phyloP scores from a whole-genome alignment of 257 asterid genomes.

The Forsythia suspensa region DNA sequence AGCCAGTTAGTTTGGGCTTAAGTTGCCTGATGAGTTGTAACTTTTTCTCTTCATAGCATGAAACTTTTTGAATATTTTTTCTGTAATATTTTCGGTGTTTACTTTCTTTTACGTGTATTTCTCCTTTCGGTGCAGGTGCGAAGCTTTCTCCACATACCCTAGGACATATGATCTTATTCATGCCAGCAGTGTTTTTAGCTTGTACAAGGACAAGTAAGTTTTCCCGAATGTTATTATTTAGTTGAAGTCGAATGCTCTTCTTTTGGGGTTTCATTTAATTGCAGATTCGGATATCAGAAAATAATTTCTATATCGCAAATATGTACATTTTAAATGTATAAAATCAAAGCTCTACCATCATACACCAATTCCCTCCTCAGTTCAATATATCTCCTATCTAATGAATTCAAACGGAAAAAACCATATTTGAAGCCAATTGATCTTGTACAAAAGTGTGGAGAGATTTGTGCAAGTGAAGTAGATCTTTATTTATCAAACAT shows the following conservation, averaged over 20 bases:
- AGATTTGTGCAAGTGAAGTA: too few relatives aligned
- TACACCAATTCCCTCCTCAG: too few relatives aligned
- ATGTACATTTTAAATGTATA: too few relatives aligned
- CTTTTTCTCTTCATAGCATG: neutral
- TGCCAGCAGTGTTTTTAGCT: conserved; percentile 38
- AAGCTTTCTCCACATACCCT: conserved; percentile 49
- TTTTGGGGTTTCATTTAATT: neutral
- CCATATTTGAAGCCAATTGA: too few relatives aligned
- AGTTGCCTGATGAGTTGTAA: neutral
- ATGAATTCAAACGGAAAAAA: too few relatives aligned
- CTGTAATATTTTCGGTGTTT: neutral
- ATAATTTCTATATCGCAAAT: too few relatives aligned
- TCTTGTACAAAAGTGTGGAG: too few relatives aligned
- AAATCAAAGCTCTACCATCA: too few relatives aligned
- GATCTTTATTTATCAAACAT: neutral
- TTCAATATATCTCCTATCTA: too few relatives aligned
- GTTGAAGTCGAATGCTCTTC: neutral
- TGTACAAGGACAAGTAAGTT: conserved; percentile 45
- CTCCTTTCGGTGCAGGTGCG: conserved; percentile 36
- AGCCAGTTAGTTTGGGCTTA: neutral
- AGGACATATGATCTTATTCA: conserved; percentile 50
- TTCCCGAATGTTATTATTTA: neutral
- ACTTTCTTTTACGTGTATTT: neutral
- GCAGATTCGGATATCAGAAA: neutral
- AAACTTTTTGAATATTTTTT: neutral